Base-by-base conservation (phyloP, 1,139 yeast genomes). In the Torulaspora globosa region DNA sequence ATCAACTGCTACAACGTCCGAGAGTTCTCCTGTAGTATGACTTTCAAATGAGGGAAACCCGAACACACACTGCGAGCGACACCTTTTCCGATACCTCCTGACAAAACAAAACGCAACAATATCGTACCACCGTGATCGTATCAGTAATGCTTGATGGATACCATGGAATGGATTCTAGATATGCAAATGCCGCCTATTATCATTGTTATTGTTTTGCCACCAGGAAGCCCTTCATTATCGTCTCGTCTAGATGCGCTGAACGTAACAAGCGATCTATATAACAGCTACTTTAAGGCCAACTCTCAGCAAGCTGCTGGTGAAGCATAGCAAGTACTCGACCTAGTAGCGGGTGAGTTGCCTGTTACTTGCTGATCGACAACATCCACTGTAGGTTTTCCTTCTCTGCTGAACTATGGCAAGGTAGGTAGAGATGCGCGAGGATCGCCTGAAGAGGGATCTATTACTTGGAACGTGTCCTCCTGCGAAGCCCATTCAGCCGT, bases 141-240 rank as follows among this genome's bases (percentile, higher is more conserved):
- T 31, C 23, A 16, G 8, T 16, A 31, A 15, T 2, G 10, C 18
- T 3, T 16, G 34, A 16, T 6, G 3, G 34, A 31, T 16, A 31
- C 34, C 34, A 31, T 31, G 18, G 23, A 31, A 31, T 15, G 18
- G 34, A 31, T 10, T 15, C 4, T 8, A 31, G 11, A 30, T 16
- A 23, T 24, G 28, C 31, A 26, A 26, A 38, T 34, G 15, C 26
- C 36, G 15, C 40, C 31, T 31, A 9, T 5, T 31, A 9, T 9
- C 21, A 3, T 2, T 31, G 21, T 31, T 31, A 31, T 31, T 16
- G 23, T 31, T 31, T 31, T 31, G 34, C 34, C 34, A 31, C 34
- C 34, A 10, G 12, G 23, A 31, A 10, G 34, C 34, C 34, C 34
- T 31, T 31, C 34, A 15, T 31, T 31, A 31, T 31, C 32, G 16